phyloP scores from a whole-genome alignment of 148 eudicot species.

The Fallopia convolvulus region DNA sequence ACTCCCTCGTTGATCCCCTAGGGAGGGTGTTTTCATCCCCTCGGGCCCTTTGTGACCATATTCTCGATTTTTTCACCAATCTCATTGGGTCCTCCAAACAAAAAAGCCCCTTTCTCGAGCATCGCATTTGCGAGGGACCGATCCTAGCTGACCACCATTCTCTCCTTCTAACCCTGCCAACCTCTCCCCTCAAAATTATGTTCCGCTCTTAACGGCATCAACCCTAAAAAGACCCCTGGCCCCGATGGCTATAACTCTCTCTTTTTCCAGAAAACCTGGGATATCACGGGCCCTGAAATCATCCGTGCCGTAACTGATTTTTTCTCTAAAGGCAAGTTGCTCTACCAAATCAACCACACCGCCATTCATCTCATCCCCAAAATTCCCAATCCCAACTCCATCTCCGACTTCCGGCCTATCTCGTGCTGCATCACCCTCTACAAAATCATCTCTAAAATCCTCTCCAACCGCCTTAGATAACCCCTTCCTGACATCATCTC shows the following conservation, averaged over 20 bases:
- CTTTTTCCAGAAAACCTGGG: background rate
- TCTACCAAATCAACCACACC: background rate
- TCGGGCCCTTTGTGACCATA: too few species aligned
- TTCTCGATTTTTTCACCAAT: too few species aligned
- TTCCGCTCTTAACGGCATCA: too few species aligned
- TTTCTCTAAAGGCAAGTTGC: background rate
- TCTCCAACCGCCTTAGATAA: background rate
- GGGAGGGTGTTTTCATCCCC: too few species aligned
- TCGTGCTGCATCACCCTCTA: background rate
- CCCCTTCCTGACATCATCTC: background rate
- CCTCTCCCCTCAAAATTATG: too few species aligned
- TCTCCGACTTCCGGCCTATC: background rate
- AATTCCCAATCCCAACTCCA: background rate
- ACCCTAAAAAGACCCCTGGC: background rate
- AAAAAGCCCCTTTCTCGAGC: too few species aligned
- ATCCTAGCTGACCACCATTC: too few species aligned
- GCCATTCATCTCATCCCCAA: background rate
- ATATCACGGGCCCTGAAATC: background rate
- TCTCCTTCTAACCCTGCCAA: too few species aligned
- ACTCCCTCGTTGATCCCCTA: background rate
- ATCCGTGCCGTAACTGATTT: too few species aligned
- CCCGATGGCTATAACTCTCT: background rate
- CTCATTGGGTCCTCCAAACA: too few species aligned
- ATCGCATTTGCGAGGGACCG: too few species aligned
- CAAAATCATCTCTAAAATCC: background rate